Percentiles rank a stretch among this genome's conserved stretches.
Conservation (phyloP, 805 yeast species). For the Sugiyamaella americana region DNA sequence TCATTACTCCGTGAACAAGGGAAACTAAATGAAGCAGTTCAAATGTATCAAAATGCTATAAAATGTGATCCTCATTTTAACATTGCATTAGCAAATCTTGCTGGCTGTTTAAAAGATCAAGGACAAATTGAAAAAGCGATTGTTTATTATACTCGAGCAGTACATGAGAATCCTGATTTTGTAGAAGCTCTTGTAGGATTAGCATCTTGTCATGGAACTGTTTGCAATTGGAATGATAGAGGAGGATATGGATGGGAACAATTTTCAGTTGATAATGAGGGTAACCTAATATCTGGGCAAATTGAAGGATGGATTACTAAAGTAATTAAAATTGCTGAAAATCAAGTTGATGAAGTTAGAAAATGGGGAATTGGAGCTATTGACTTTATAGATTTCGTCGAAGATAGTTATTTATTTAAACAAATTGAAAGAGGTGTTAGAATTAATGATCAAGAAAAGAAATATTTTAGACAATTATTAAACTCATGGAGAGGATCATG, state of each 20-base stretch:
- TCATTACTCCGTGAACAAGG: conserved; percentile 31
- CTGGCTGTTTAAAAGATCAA: conserved; percentile 30
- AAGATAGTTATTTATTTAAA: background rate
- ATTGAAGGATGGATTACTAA: conserved; percentile 27
- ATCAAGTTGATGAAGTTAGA: conserved; percentile 22
- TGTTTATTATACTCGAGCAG: conserved; percentile 27
- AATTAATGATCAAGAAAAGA: background rate
- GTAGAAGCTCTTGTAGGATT: conserved; percentile 31
- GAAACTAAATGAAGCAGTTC: conserved; percentile 23
- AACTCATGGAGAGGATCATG: conserved; percentile 1
- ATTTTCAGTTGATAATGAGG: conserved; percentile 24
- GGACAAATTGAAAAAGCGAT: conserved; percentile 29
- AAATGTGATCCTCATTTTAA: conserved; percentile 27
- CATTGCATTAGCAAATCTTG: conserved; percentile 31
- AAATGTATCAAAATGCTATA: conserved; percentile 30
- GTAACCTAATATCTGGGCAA: conserved; percentile 18
- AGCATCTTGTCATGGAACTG: conserved; percentile 26
- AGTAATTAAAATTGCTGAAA: conserved; percentile 19
- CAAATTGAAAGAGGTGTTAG: background rate
- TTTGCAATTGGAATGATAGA: conserved; percentile 31
- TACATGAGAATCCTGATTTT: conserved; percentile 26
- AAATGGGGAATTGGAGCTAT: conserved; percentile 28
- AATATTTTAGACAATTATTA: background rate
- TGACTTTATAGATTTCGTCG: conserved; percentile 3
- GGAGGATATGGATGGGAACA: conserved; percentile 27